A percentile compares a stretch with the other conserved stretches of the same genome.
phyloP scores from a whole-genome alignment of 805 yeast species.

The Ogataea parapolymorpha region DNA sequence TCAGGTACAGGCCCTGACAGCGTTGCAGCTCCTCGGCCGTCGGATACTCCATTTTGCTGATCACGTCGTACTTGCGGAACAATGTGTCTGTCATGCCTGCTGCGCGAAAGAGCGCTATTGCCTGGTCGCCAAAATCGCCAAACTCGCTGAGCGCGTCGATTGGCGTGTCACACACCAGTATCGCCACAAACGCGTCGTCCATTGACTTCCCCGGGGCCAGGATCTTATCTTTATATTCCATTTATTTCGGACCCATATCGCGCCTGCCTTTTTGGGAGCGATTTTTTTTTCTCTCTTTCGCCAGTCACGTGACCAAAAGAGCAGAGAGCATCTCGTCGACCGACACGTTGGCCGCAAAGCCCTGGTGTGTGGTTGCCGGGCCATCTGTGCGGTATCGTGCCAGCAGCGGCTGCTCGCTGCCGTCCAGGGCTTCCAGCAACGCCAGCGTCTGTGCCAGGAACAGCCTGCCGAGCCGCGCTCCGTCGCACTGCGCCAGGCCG shows the following conservation, averaged over 20 bases:
- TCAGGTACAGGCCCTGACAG: constrained; percentile 41
- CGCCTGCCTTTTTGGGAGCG: constrained; percentile 2
- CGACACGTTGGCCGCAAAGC: constrained; percentile 2
- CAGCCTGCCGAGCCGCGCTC: too few relatives aligned
- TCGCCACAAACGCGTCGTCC: constrained; percentile 14
- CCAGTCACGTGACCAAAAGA: constrained; percentile 6
- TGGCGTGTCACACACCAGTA: constrained; percentile 17
- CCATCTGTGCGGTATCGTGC: constrained; percentile 1
- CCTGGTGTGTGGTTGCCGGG: not conserved
- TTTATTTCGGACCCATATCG: not conserved
- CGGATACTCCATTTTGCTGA: constrained; percentile 26
- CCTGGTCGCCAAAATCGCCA: constrained; percentile 56
- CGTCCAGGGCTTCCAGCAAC: constrained; percentile 4
- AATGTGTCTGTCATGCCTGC: constrained; percentile 22
- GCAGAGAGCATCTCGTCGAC: constrained; percentile 15
- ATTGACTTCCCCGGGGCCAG: not conserved
- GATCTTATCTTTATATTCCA: not conserved
- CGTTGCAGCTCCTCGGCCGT: constrained; percentile 23
- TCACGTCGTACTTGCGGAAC: constrained; percentile 38
- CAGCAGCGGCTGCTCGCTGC: constrained; percentile 2
- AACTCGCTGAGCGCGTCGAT: constrained; percentile 17
- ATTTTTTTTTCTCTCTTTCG: not conserved
- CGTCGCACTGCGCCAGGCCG: constrained; percentile 43
- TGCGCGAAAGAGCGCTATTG: constrained; percentile 31
- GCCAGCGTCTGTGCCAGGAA: constrained; percentile 2